These are phyloP conservation scores for Saccharomycopsis crataegensis DNA, from an alignment of 1,139 yeast species.

Conservation along the genomic window DNA sequence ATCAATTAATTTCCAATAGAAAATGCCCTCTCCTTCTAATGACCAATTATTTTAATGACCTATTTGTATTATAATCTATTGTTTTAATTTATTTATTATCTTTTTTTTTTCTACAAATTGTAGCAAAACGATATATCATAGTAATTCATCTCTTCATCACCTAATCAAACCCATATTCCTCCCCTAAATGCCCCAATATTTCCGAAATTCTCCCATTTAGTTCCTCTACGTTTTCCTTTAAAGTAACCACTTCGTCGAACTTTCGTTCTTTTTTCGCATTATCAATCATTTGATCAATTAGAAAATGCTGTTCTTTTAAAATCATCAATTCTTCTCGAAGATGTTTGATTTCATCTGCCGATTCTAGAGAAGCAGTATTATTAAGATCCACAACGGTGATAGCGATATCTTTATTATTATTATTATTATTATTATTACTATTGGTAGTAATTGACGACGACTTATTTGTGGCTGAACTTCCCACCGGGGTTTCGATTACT, in stretches of 20 bases:
- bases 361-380: conserved; percentile 26
- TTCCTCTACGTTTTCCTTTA: conserved; percentile 55
- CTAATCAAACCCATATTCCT: conserved; percentile 29
- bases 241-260: conserved; percentile 67
- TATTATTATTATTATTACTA: no score
- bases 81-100: no score
- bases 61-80: no score
- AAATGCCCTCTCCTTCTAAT: no score
- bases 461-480: background rate
- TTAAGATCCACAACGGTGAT: background rate
- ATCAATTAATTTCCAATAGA: background rate
- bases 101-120: no score
- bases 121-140: no score
- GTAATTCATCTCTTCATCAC: no score
- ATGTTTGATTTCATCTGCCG: conserved; percentile 46
- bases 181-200: conserved; percentile 53
- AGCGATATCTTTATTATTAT: conserved; percentile 13
- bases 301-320: conserved; percentile 70
- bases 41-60: background rate
- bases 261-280: conserved; percentile 58
- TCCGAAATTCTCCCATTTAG: conserved; percentile 43
- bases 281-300: conserved; percentile 57
- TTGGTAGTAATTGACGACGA: conserved; percentile 17
- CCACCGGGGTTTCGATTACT: background rate
- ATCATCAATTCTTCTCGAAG: conserved; percentile 77